Evolutionary conservation across 768 basidiomycete species (phyloP), one percentile per base, ranked within the genome.

Genomic region (Kwoniella newhampshirensis): DNA sequence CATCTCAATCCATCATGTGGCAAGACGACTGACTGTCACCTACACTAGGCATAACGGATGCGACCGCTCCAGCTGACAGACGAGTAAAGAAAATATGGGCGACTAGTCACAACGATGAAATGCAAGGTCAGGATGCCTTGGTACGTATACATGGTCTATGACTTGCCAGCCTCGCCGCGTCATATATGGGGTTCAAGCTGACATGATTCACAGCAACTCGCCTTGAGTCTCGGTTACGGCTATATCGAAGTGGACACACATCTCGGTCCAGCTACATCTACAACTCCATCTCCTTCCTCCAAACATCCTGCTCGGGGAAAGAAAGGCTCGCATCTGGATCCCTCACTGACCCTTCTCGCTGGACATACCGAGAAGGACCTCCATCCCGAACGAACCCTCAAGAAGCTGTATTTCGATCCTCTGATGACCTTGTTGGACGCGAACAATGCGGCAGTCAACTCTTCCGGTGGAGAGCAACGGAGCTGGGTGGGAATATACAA

Each of bases 81-180:
- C n/a, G n/a, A n/a, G n/a, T 26, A 8, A 47, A 47, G 41, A 39
- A 36, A 43, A 53, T 59, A 7, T 51, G 40, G 39, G 64, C 59
- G 6, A 55, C 46, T n/a, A 70, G 68, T 43, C 68, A 70, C 53
- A 70, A 70, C 49, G 68, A 70, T 44, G 68, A 70, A 47, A 63
- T 65, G 66, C 68, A 70, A n/a, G 63, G 63, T 12, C n/a, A 25
- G 3, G 21, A 60, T 28, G 57, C 65, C n/a, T 50, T 67, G 9
- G 68, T 70, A 26, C 52, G 68, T 60, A 2, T 1, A 25, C 11
- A 18, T 23, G 21, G 17, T n/a, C n/a, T n/a, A n/a, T n/a, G n/a
- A n/a, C n/a, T n/a, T n/a, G n/a, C n/a, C n/a, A n/a, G n/a, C n/a
- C n/a, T n/a, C n/a, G n/a, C n/a, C n/a, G n/a, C n/a, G n/a, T 20